Conservation (phyloP, 2,329 filamentous ascomycete genomes). For the Fusarium mexicanum region DNA sequence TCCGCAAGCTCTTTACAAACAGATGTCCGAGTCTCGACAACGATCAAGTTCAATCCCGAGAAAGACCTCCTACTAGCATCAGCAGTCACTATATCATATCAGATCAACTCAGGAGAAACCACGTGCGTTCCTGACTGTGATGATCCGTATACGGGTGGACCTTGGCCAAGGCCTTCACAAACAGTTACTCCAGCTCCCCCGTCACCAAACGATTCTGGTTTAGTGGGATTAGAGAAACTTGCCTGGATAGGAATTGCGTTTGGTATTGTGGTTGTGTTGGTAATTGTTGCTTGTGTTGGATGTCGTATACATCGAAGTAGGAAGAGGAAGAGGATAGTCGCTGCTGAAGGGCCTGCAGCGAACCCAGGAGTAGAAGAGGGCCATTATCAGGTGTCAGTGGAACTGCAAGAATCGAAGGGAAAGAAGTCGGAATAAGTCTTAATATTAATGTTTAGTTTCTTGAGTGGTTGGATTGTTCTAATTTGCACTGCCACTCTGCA, state of each 20-base stretch:
- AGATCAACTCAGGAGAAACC: neutral
- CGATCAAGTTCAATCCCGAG: neutral
- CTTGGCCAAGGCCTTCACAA: neutral
- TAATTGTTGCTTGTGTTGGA: neutral
- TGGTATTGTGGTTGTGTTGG: fast-evolving
- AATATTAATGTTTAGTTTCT: neutral
- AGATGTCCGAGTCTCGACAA: neutral
- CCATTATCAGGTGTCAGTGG: fast-evolving
- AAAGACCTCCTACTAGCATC: neutral
- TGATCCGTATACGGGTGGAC: neutral
- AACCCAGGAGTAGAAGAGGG: neutral
- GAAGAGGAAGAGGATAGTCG: neutral
- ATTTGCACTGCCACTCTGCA: neutral
- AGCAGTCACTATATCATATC: neutral
- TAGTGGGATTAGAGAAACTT: neutral
- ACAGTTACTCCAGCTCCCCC: neutral
- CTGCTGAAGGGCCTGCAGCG: neutral
- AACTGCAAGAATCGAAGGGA: neutral
- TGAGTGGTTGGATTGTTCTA: neutral
- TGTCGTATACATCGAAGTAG: neutral
- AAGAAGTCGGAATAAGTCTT: neutral
- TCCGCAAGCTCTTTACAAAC: neutral
- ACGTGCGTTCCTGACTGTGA: neutral
- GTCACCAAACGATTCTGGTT: neutral
- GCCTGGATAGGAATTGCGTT: neutral